phyloP scores from a whole-genome alignment of 176 grass and related monocot genomes.

The Tuctoria greenei region DNA sequence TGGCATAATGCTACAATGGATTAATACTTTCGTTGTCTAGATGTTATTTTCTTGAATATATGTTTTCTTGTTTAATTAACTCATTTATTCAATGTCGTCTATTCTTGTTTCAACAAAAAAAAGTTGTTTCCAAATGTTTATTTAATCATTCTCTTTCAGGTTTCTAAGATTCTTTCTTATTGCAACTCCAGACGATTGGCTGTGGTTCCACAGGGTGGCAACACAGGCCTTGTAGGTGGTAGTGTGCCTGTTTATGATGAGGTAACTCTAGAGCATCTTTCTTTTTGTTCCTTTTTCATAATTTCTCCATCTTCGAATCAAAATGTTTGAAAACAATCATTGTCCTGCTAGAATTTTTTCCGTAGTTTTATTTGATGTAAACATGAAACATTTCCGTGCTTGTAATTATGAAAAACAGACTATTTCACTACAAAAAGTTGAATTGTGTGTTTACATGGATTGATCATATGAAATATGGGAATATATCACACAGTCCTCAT shows the following conservation, averaged over 20 bases:
- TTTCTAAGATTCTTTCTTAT: constrained; percentile 94
- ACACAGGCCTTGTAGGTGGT: constrained; percentile 95
- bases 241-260: constrained; percentile 95
- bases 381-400: not conserved
- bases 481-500: not conserved
- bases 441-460: constrained; percentile 24
- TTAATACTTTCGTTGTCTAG: not conserved
- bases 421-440: not conserved
- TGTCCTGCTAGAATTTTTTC: not conserved
- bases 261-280: constrained; percentile 37
- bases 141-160: constrained; percentile 52
- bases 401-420: no score
- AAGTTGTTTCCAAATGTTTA: constrained; percentile 31
- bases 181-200: constrained; percentile 81
- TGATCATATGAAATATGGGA: not conserved
- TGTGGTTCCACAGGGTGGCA: constrained; percentile 91
- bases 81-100: not conserved
- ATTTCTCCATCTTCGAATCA: not conserved
- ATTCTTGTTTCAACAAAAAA: not conserved
- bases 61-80: not conserved
- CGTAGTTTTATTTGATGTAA: not conserved
- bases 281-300: not conserved
- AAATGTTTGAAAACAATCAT: not conserved
- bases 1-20: no score
- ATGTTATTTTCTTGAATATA: not conserved